A percentile compares a stretch with the other conserved stretches of the same genome.
Conservation (phyloP, 352 stramenopile genomes). For the Phytophthora multivora region DNA sequence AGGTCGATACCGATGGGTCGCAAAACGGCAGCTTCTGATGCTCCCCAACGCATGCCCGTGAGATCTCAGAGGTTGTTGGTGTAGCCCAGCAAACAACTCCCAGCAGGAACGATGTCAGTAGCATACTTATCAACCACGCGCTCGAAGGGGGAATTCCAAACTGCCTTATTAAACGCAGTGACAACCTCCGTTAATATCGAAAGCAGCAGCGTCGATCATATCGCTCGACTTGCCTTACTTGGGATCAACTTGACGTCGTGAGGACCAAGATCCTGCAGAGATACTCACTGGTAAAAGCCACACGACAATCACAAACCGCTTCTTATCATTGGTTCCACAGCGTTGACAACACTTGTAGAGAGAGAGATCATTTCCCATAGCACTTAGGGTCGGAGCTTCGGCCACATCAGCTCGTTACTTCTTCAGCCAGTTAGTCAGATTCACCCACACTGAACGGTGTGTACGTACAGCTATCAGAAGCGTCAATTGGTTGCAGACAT, state of each 20-base stretch:
- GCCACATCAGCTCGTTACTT: background rate
- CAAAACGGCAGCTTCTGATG: constrained; percentile 35
- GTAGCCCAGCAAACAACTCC: too few relatives aligned
- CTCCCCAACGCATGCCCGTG: constrained; percentile 46
- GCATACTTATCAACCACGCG: too few relatives aligned
- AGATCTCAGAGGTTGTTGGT: too few relatives aligned
- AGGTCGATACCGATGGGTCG: constrained; percentile 51
- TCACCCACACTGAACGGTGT: background rate
- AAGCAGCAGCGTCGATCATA: too few relatives aligned
- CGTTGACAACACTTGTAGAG: background rate
- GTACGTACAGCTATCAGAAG: background rate
- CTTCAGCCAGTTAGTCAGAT: constrained; percentile 1
- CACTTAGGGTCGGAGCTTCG: too few relatives aligned
- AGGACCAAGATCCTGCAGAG: too few relatives aligned
- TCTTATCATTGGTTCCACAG: background rate
- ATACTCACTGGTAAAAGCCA: background rate
- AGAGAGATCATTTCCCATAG: background rate
- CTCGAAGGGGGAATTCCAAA: too few relatives aligned
- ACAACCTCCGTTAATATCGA: too few relatives aligned
- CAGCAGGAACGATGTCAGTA: too few relatives aligned
- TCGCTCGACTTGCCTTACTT: too few relatives aligned
- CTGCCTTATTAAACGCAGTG: too few relatives aligned
- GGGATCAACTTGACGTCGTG: too few relatives aligned
- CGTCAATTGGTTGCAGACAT: background rate
- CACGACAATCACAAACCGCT: background rate